A percentile compares a stretch with the other conserved stretches of the same genome.
These are phyloP conservation scores for Fusarium cyanostomum DNA, from an alignment of 2,329 filamentous ascomycete species.

Conservation along the genomic window DNA sequence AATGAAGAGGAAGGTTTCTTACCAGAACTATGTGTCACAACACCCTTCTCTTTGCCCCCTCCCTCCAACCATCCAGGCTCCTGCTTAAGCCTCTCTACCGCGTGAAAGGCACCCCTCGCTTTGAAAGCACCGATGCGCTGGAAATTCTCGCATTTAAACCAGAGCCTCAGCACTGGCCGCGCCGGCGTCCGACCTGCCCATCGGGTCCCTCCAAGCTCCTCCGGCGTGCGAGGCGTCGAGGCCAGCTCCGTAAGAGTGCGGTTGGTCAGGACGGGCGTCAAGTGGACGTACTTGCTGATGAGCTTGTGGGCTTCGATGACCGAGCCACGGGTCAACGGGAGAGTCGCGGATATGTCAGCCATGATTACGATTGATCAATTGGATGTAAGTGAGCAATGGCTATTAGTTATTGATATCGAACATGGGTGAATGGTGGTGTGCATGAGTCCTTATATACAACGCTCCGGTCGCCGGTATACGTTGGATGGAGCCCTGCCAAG, in stretches of 20 bases:
- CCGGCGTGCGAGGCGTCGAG: conserved; percentile 70
- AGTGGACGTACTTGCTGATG: conserved; percentile 80
- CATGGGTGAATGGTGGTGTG: too few species aligned
- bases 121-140: conserved; percentile 95
- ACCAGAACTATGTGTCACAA: conserved; percentile 93
- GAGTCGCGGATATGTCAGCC: conserved; percentile 64
- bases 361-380: conserved; percentile 47
- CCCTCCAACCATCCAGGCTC: conserved; percentile 69
- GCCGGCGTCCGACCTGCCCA: conserved; percentile 67
- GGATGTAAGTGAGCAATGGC: not conserved
- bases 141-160: conserved; percentile 96
- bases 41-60: conserved; percentile 70
- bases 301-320: conserved; percentile 76
- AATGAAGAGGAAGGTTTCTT: conserved; percentile 26
- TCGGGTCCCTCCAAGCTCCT: conserved; percentile 63
- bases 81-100: conserved; percentile 73
- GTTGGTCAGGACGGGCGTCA: conserved; percentile 84
- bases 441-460: conserved; percentile 3
- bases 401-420: not conserved
- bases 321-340: conserved; percentile 76
- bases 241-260: conserved; percentile 78
- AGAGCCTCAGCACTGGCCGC: conserved; percentile 74
- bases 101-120: conserved; percentile 88
- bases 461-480: conserved; percentile 17
- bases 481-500: conserved; percentile 10